These are phyloP conservation scores for Coemansia nantahalensis DNA, from an alignment of 192 early-diverging fungal species.

Conservation along the genomic window DNA sequence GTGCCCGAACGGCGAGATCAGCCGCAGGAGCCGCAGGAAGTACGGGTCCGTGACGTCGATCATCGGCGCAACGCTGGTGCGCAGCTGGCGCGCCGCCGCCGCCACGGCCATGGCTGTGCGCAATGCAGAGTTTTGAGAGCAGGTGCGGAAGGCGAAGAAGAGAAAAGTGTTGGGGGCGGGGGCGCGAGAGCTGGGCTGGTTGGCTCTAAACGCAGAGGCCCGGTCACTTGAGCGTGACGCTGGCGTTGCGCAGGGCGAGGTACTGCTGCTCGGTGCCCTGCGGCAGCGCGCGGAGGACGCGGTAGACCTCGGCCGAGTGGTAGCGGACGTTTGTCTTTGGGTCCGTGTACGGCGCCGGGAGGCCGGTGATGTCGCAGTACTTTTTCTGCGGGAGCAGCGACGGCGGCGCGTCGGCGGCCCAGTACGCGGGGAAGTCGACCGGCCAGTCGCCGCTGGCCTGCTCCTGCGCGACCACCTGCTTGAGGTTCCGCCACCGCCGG, in stretches of 20 bases:
- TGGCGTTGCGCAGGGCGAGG: constrained; percentile 75
- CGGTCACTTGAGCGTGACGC: constrained; percentile 62
- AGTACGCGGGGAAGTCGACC: constrained; percentile 69
- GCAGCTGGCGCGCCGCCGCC: constrained; percentile 14
- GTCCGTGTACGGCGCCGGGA: constrained; percentile 83
- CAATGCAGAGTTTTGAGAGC: too few species aligned
- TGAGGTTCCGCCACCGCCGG: constrained; percentile 75
- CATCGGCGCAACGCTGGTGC: constrained; percentile 72
- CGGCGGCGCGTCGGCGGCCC: constrained; percentile 80
- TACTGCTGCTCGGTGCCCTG: constrained; percentile 80
- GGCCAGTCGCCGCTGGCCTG: constrained; percentile 56
- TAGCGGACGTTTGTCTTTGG: constrained; percentile 84
- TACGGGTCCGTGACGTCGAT: constrained; percentile 70
- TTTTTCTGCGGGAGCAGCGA: constrained; percentile 82
- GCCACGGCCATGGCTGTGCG: constrained; percentile 12
- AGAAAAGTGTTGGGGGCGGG: too few species aligned
- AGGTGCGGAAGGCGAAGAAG: constrained; percentile 4
- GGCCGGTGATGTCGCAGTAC: constrained; percentile 89
- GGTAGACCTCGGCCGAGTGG: constrained; percentile 79
- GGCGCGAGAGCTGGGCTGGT: too few species aligned
- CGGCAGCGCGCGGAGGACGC: constrained; percentile 65
- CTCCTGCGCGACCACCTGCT: constrained; percentile 77
- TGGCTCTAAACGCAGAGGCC: too few species aligned
- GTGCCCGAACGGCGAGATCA: constrained; percentile 61
- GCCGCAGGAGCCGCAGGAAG: constrained; percentile 62